Evolutionary conservation across 2,329 filamentous ascomycete genomes (phyloP), one percentile per base, ranked within the genome.

Genomic region (Aspergillus phoenicis): DNA sequence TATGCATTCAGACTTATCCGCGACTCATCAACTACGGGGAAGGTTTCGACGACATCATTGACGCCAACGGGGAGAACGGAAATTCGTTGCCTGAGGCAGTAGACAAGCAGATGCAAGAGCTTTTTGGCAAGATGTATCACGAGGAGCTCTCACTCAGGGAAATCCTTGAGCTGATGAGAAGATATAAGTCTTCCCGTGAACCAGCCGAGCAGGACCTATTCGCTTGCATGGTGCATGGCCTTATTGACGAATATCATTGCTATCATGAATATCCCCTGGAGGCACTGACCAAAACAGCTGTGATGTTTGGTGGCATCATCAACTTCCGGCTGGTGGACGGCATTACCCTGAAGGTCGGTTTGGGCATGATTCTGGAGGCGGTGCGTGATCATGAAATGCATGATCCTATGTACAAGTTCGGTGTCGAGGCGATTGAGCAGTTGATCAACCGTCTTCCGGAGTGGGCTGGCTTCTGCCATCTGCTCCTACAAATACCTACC

Each of bases 51-150:
- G 91, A 95, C 60, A 88, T 98, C 45, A 93, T 99, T 66, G 91
- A 98, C 70, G 83, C 84, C 8, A 97, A 96, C 71, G 90, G 92
- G 48, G 85, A 87, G 68, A 86, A 89, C 20, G 89, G 91, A n/a
- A 96, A 98, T 70, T 84, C 86, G 1, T 84, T 99, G 1, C 89
- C 93, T 0, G 83, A 85, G 20, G 87, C 88, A 22, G 91, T 94
- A 57, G 93, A 96, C 67, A 87, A 85, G 65, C 91, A 92, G 74
- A 99, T 99, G 95, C 93, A 98, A 72, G 92, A 97, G 67, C 89
- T 97, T 64, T 99, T 97, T 76, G 97, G 97, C 77, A 91, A 91
- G 71, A 98, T 99, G 93, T 99, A 99, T 74, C 91, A 91, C 66
- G 90, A 91, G 66, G 92, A 97, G 67, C 87, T 93, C 20, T 89